These are phyloP conservation scores for Kwoniella botswanensis DNA, from an alignment of 768 basidiomycete genomes.

Conservation along the genomic window DNA sequence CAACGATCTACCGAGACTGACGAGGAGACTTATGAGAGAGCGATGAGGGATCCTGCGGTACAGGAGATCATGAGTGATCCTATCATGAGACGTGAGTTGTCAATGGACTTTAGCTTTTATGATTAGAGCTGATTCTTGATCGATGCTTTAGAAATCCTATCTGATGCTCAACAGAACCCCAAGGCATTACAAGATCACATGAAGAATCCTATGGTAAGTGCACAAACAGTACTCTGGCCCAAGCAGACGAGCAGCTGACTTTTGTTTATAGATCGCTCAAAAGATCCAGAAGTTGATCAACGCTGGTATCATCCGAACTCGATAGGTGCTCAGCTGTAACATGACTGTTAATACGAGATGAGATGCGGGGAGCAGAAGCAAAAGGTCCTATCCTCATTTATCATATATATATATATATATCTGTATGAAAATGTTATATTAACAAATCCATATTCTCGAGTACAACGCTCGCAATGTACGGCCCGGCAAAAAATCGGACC, in stretches of 20 bases:
- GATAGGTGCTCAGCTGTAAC: slow-evolving; percentile 25
- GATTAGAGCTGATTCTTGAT: neutral
- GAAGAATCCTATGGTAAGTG: slow-evolving; percentile 69
- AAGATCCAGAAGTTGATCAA: slow-evolving; percentile 63
- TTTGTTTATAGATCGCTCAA: slow-evolving; percentile 29
- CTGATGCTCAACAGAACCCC: slow-evolving; percentile 90
- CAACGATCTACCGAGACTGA: slow-evolving; percentile 85
- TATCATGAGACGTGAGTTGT: slow-evolving; percentile 18
- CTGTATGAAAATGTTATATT: neutral
- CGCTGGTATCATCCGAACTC: slow-evolving; percentile 88
- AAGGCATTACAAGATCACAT: slow-evolving; percentile 90
- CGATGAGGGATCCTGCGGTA: slow-evolving; percentile 97
- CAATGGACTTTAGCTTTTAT: neutral
- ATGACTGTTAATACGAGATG: no score
- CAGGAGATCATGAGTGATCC: slow-evolving; percentile 59
- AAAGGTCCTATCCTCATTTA: no score
- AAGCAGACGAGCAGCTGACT: neutral
- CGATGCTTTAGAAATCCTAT: slow-evolving; percentile 66
- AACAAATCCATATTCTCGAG: neutral
- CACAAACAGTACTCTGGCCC: neutral
- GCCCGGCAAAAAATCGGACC: neutral
- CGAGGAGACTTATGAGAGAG: slow-evolving; percentile 87
- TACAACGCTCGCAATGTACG: neutral
- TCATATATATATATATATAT: neutral
- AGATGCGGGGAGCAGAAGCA: neutral